Percentiles rank a stretch among this genome's conserved stretches.
These are phyloP conservation scores for Spiraea crenata DNA, from an alignment of 331 rosid species.

Conservation along the genomic window DNA sequence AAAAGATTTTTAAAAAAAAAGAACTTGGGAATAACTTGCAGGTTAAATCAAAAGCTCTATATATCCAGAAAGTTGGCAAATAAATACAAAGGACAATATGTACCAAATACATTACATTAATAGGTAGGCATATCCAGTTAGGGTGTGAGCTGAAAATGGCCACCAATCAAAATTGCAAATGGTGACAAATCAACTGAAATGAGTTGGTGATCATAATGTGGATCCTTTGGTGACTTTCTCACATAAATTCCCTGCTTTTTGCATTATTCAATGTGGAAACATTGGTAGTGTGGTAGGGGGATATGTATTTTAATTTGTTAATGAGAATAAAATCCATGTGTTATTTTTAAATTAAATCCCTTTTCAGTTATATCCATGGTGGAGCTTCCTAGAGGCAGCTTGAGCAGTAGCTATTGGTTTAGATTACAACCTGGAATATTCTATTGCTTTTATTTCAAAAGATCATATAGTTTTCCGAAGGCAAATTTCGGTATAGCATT, in stretches of 20 bases:
- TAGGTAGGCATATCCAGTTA: conserved; percentile 20
- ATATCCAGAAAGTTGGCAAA: conserved; percentile 24
- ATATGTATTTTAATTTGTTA: conserved; percentile 35
- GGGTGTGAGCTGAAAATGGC: conserved; percentile 20
- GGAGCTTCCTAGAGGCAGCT: conserved; percentile 37
- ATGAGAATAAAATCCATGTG: conserved; percentile 29
- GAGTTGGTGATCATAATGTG: conserved; percentile 62
- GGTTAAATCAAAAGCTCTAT: conserved; percentile 34
- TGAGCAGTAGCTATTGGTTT: neutral
- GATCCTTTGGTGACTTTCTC: conserved; percentile 18
- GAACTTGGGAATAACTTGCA: conserved; percentile 11
- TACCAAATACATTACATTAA: conserved; percentile 4
- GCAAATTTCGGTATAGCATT: too few relatives aligned
- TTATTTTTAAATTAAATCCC: conserved; percentile 18
- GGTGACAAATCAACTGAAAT: conserved; percentile 56
- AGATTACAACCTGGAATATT: conserved; percentile 35
- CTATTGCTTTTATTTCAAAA: conserved; percentile 24
- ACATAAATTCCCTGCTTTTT: conserved; percentile 26
- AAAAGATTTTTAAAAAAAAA: neutral
- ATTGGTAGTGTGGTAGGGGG: conserved; percentile 20
- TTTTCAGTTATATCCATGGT: conserved; percentile 25
- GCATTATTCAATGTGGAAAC: conserved; percentile 33
- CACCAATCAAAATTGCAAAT: conserved; percentile 31
- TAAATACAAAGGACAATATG: neutral
- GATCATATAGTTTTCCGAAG: neutral